Percentiles rank a stretch among this genome's conserved stretches.
Conservation (phyloP, 495 filamentous ascomycete species). For the Tuber indicum region DNA sequence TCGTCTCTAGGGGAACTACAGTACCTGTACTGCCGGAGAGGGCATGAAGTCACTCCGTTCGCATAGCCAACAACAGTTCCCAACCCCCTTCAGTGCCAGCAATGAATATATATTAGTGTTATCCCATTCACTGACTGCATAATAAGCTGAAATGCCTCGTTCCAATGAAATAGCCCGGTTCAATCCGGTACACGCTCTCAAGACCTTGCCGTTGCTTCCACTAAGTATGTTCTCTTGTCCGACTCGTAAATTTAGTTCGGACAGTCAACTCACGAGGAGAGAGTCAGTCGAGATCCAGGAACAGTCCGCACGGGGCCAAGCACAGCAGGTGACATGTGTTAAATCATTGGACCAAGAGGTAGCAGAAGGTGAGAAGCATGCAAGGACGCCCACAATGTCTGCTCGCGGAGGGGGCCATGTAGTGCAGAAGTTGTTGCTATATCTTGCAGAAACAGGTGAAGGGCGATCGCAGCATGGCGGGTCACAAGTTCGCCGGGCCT, state of each 20-base stretch:
- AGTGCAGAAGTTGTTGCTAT: conserved; percentile 25
- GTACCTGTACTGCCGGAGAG: conserved; percentile 14
- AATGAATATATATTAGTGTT: conserved; percentile 7
- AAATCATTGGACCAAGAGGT: conserved; percentile 6
- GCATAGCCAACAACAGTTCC: conserved; percentile 9
- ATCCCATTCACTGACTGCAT: conserved; percentile 2
- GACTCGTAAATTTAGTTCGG: neutral
- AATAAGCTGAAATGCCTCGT: conserved; percentile 14
- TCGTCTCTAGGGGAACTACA: conserved; percentile 14
- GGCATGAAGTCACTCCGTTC: conserved; percentile 14
- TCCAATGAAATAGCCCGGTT: conserved; percentile 9
- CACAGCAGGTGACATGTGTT: conserved; percentile 10
- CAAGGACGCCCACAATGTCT: neutral
- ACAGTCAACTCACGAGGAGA: conserved; percentile 1
- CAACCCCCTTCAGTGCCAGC: neutral
- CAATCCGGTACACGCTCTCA: neutral
- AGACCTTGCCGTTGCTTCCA: neutral
- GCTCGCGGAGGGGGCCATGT: neutral
- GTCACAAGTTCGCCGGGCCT: neutral
- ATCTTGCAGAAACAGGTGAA: conserved; percentile 29
- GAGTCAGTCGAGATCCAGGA: neutral
- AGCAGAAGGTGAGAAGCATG: conserved; percentile 7
- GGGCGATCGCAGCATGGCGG: conserved; percentile 21
- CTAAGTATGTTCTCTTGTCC: neutral
- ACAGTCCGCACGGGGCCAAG: conserved; percentile 1